A percentile compares a stretch with the other conserved stretches of the same genome.
These are phyloP conservation scores for Rhizopogon vesiculosus DNA, from an alignment of 768 basidiomycete species.

Conservation along the genomic window DNA sequence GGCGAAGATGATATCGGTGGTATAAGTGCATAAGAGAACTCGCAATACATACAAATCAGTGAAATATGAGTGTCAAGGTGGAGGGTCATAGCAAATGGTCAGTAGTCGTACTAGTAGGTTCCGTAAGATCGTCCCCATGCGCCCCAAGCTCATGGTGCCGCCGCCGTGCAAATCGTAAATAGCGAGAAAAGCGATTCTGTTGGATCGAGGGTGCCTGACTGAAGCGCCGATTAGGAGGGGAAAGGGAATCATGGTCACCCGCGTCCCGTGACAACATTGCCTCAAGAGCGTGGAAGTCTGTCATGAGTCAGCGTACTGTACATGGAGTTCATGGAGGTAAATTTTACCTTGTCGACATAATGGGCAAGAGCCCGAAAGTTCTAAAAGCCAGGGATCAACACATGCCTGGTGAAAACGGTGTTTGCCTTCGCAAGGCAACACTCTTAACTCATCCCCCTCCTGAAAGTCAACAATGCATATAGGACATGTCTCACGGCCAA, in stretches of 20 bases:
- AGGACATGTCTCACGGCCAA: constrained; percentile 85
- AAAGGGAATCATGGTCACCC: constrained; percentile 11
- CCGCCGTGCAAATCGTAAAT: constrained; percentile 48
- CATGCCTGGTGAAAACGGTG: constrained; percentile 89
- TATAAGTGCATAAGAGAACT: neutral
- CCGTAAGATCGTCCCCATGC: constrained; percentile 26
- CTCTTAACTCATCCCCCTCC: constrained; percentile 86
- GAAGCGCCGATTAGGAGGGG: constrained; percentile 6
- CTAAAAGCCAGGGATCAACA: constrained; percentile 91
- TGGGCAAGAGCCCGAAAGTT: constrained; percentile 87
- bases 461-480: constrained; percentile 95
- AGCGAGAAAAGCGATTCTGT: constrained; percentile 50
- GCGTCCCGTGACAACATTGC: constrained; percentile 42
- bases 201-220: constrained; percentile 12
- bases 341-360: constrained; percentile 82
- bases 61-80: neutral
- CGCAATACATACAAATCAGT: neutral
- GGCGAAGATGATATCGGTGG: too few relatives aligned
- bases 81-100: constrained; percentile 5
- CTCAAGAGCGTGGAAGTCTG: constrained; percentile 60
- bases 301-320: neutral
- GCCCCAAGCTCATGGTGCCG: constrained; percentile 39
- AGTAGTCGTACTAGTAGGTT: constrained; percentile 11
- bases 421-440: constrained; percentile 87
- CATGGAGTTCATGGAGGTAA: neutral